phyloP scores from a whole-genome alignment of 768 basidiomycete genomes.

The Russula lepida region DNA sequence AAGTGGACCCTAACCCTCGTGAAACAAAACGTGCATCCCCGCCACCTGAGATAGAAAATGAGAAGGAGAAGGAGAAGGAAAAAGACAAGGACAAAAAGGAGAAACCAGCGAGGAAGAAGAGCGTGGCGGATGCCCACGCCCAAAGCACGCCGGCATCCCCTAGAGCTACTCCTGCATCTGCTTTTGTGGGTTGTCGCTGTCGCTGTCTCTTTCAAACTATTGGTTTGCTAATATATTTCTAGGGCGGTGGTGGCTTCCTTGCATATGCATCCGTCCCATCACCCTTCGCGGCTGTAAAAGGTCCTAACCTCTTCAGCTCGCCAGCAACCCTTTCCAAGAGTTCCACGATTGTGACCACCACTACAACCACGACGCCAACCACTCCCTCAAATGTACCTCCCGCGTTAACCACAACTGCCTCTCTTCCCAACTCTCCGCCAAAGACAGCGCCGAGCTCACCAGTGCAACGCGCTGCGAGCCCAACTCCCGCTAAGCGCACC shows the following conservation, averaged over 20 bases:
- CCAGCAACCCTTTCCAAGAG: conserved; percentile 27
- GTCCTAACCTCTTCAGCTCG: conserved; percentile 44
- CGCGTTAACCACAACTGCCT: neutral
- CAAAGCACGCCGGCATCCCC: conserved; percentile 6
- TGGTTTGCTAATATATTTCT: conserved; percentile 14
- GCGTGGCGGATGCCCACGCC: conserved; percentile 3
- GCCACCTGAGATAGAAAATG: conserved; percentile 35
- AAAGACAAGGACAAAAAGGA: conserved; percentile 14
- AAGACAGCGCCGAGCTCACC: conserved; percentile 13
- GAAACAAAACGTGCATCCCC: conserved; percentile 52
- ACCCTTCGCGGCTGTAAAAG: conserved; percentile 67
- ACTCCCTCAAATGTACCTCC: neutral
- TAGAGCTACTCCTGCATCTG: conserved; percentile 12
- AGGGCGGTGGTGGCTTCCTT: conserved; percentile 51
- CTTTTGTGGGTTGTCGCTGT: conserved; percentile 9
- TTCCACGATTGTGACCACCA: conserved; percentile 25
- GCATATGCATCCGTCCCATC: conserved; percentile 69
- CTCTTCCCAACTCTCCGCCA: conserved; percentile 13
- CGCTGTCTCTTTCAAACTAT: neutral
- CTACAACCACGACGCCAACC: conserved; percentile 15
- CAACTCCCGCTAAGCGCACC: conserved; percentile 39
- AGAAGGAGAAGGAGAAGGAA: conserved; percentile 3
- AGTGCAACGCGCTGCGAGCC: conserved; percentile 19
- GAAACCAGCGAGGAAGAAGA: conserved; percentile 13
- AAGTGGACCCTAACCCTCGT: conserved; percentile 25